Conservation (phyloP, 129 eudicot species). For the Arctium minus region DNA sequence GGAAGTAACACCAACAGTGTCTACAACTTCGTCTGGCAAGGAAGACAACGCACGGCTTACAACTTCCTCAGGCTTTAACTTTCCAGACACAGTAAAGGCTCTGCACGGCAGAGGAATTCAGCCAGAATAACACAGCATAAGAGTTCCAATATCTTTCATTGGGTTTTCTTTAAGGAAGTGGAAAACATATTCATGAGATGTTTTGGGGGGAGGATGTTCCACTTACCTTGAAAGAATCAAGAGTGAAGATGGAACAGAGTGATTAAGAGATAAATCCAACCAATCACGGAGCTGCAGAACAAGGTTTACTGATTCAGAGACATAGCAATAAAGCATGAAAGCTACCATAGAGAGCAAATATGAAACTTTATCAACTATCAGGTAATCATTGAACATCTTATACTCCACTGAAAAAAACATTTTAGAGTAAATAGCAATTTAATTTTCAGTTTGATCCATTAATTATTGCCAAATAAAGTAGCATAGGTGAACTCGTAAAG, state of each 20-base stretch:
- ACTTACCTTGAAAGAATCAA: constrained; percentile 89
- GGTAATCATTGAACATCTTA: not conserved
- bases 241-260: constrained; percentile 97
- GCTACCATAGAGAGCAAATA: not conserved
- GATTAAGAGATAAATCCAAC: constrained; percentile 95
- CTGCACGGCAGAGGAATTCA: constrained; percentile 30
- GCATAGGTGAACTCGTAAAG: not conserved
- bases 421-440: not conserved
- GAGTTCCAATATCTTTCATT: not conserved
- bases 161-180: not conserved
- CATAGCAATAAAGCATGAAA: not conserved
- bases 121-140: not conserved
- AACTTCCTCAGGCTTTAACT: constrained; percentile 86
- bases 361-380: not conserved
- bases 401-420: not conserved
- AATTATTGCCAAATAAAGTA: constrained; percentile 3
- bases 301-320: not conserved
- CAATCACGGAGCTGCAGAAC: constrained; percentile 85
- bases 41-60: constrained; percentile 93
- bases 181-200: not conserved
- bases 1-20: constrained; percentile 78
- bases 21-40: constrained; percentile 97
- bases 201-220: not conserved
- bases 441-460: not conserved
- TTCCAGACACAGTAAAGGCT: constrained; percentile 87